Conservation (phyloP, 495 filamentous ascomycete species). For the Hyaloscypha variabilis region DNA sequence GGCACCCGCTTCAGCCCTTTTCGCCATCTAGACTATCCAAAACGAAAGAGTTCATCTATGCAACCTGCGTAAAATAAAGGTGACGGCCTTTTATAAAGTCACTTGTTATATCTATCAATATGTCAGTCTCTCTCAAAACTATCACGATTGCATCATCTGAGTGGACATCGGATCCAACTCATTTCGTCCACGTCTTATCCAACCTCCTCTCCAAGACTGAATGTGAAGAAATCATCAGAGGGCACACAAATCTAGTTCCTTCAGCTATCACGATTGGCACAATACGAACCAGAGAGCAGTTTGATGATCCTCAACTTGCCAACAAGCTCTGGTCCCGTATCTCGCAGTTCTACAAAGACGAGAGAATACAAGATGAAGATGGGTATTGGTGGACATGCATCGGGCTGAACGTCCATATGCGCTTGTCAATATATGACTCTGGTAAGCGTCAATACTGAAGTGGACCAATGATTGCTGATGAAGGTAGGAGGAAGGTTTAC, state of each 20-base stretch:
- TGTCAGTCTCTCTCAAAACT: neutral
- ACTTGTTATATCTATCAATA: neutral
- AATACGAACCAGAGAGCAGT: slow-evolving; percentile 13
- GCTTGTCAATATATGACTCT: slow-evolving; percentile 15
- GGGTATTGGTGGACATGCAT: slow-evolving; percentile 7
- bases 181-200: slow-evolving; percentile 16
- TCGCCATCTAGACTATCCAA: no score
- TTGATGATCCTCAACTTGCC: slow-evolving; percentile 12
- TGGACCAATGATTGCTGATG: no score
- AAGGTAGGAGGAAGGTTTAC: slow-evolving; percentile 12
- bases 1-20: no score
- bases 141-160: neutral
- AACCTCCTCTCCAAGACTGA: slow-evolving; percentile 17
- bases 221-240: slow-evolving; percentile 16
- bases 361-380: slow-evolving; percentile 15
- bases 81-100: no score
- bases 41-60: no score
- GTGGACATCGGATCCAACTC: slow-evolving; percentile 1
- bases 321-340: slow-evolving; percentile 6
- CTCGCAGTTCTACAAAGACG: slow-evolving; percentile 9
- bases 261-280: slow-evolving; percentile 17
- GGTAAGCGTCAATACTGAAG: neutral
- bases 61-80: no score
- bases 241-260: slow-evolving; percentile 8
- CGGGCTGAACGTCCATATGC: slow-evolving; percentile 7